Percentiles rank a stretch among this genome's conserved stretches.
These are phyloP conservation scores for Pestalotiopsis sp. DNA, from an alignment of 2,329 filamentous ascomycete genomes.

Conservation along the genomic window DNA sequence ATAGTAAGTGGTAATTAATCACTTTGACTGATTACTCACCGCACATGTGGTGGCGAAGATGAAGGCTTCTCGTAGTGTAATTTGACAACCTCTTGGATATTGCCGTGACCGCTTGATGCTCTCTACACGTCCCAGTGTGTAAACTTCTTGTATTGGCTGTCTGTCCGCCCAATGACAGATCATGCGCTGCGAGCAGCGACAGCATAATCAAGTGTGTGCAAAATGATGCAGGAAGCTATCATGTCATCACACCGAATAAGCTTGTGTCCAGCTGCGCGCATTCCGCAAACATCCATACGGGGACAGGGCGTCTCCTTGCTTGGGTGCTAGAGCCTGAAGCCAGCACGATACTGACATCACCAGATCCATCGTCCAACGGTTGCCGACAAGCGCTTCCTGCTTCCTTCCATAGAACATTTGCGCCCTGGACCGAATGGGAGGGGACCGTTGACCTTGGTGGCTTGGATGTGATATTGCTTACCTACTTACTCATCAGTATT, in stretches of 20 bases:
- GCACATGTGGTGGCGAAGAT: neutral
- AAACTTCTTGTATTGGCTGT: too few relatives aligned
- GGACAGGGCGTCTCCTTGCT: neutral
- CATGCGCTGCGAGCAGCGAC: too few relatives aligned
- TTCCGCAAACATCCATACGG: neutral
- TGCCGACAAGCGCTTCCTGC: neutral
- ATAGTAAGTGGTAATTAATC: neutral
- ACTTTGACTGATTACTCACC: neutral
- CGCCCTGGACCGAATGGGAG: neutral
- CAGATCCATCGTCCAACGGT: neutral
- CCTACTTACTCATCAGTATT: neutral
- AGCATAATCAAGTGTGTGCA: too few relatives aligned
- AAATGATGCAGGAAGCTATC: too few relatives aligned
- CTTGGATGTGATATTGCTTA: neutral
- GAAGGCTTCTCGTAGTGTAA: neutral
- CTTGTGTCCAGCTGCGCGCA: too few relatives aligned
- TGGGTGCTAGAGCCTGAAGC: neutral
- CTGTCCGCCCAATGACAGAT: too few relatives aligned
- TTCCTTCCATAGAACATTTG: too few relatives aligned
- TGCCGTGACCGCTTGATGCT: neutral
- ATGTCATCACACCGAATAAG: too few relatives aligned
- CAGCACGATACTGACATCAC: neutral
- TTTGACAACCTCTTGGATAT: neutral
- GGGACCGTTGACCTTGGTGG: neutral
- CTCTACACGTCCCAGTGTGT: too few relatives aligned